Evolutionary conservation across 192 early-diverging fungal genomes (phyloP), one percentile per base, ranked within the genome.

Genomic region (Coemansia sp.): DNA sequence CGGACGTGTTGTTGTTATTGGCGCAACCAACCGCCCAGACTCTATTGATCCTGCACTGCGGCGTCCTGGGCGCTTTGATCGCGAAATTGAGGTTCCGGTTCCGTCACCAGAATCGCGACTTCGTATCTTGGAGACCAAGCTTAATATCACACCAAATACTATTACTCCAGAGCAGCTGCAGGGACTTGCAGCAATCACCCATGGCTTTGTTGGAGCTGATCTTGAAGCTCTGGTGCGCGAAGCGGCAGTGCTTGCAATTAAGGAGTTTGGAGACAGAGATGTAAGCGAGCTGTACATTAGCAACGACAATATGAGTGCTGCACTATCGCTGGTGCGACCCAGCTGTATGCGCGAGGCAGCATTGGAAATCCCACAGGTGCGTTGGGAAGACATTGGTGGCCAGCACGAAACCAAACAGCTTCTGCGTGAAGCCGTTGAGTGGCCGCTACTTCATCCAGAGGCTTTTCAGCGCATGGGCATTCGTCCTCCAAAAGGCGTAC

Each of bases 121-220:
- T 9, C 81, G 85, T 15, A 99, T 99, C 27, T 64, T 99, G 33
- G 61, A 54, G 6, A 85, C 86, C 9, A 71, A 91, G 12, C 80
- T 97, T 22, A 61, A 59, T 10, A 67, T 71, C 10, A 86, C 86
- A 43, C 93, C 93, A 2, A 78, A 95, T 62, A 64, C 67, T 7
- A 66, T 98, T 9, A 76, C 84, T 8, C 39, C 61, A 1, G 61
- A 63, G 5, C 80, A 97, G 15, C 54, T 95, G 2, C 66, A 70
- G 0, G 48, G 58, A 0, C 43, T 98, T 14, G 86, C 93, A 0
- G 78, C 80, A 0, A 61, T 62, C 27, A 84, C 90, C 0, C 97
- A 99, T 64, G 97, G 97, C 0, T 99, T 89, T 71, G 95, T 98
- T 54, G 97, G 97, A n/a, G 97, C 97, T 4, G 97, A 99, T 74